phyloP scores from a whole-genome alignment of 179 eudicot genomes.

The Sideroxylon spinosum region DNA sequence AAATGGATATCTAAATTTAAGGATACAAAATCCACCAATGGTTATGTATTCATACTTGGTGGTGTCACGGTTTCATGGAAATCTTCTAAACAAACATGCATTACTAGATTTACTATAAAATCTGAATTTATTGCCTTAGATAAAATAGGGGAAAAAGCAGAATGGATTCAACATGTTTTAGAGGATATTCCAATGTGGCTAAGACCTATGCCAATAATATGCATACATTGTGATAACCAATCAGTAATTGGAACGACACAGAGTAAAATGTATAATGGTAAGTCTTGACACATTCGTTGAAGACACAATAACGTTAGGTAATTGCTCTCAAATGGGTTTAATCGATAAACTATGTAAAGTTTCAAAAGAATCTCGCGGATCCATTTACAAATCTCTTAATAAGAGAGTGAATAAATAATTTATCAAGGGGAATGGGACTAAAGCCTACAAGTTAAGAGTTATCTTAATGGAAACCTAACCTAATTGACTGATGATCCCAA shows the following conservation, averaged over 20 bases:
- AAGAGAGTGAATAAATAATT: too few species aligned
- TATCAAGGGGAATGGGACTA: too few species aligned
- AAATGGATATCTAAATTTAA: slow-evolving; percentile 27
- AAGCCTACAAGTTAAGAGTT: too few species aligned
- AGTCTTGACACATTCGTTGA: not conserved
- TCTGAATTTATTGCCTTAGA: not conserved
- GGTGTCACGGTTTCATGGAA: not conserved
- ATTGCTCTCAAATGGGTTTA: not conserved
- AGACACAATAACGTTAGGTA: not conserved
- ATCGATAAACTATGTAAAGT: not conserved
- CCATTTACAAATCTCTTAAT: not conserved
- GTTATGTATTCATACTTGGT: slow-evolving; percentile 15
- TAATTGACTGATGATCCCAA: too few species aligned
- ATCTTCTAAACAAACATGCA: not conserved
- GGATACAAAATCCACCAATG: slow-evolving; percentile 21
- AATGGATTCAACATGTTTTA: not conserved
- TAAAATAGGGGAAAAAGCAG: not conserved
- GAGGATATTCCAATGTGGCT: not conserved
- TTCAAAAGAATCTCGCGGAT: not conserved
- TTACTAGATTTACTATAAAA: not conserved
- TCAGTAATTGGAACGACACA: not conserved
- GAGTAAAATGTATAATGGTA: not conserved
- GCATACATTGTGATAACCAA: not conserved
- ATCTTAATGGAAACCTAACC: too few species aligned
- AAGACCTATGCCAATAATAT: not conserved